Percentiles rank a stretch among this genome's conserved stretches.
These are phyloP conservation scores for Lecanicillium sp. DNA, from an alignment of 2,329 filamentous ascomycete genomes.

Conservation along the genomic window DNA sequence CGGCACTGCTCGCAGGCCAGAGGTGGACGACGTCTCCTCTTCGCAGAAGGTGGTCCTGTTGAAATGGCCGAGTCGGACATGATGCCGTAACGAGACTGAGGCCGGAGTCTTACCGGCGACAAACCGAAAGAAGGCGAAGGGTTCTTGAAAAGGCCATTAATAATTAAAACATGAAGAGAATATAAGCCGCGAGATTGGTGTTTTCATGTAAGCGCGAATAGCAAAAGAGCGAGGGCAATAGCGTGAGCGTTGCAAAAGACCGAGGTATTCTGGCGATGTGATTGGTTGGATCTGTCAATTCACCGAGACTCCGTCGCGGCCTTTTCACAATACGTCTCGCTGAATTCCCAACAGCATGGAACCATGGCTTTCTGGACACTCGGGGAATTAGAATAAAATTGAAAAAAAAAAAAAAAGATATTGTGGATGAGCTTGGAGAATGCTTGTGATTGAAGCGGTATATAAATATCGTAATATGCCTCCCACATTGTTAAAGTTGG, in stretches of 20 bases:
- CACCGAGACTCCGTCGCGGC: background rate
- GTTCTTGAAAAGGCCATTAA: too few species aligned
- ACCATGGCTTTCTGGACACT: too few species aligned
- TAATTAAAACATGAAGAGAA: background rate
- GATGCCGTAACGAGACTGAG: conserved; percentile 11
- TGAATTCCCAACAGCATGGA: too few species aligned
- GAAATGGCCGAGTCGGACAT: conserved; percentile 31
- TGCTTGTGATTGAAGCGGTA: too few species aligned
- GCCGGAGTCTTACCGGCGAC: too few species aligned
- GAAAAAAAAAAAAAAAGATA: too few species aligned
- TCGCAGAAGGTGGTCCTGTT: conserved; percentile 17
- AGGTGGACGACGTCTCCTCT: conserved; percentile 30
- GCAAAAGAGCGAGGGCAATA: conserved; percentile 16
- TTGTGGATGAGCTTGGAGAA: too few species aligned
- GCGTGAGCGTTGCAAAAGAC: background rate
- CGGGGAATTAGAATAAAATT: too few species aligned
- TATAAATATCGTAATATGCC: too few species aligned
- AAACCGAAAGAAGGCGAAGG: too few species aligned
- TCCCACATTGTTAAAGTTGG: too few species aligned
- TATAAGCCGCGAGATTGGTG: background rate
- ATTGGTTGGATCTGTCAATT: background rate
- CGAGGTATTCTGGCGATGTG: background rate
- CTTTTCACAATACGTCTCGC: background rate
- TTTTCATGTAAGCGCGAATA: background rate
- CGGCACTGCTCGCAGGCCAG: conserved; percentile 50